Evolutionary conservation across 345 rosid species (phyloP).

Genomic region (Xanthoceras sorbifolium): DNA sequence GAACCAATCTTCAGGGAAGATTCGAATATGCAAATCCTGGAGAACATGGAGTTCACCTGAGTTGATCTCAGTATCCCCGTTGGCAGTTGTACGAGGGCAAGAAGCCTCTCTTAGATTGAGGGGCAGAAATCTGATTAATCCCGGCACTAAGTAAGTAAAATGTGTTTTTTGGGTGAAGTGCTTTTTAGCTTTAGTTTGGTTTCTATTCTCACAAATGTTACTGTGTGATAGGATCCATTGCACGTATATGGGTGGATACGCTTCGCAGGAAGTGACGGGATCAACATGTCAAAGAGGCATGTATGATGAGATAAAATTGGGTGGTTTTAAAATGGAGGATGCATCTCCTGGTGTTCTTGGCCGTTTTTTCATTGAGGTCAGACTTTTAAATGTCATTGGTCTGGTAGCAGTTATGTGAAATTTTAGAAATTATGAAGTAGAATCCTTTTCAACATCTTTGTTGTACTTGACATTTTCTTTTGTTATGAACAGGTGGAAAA

Average conservation of each 20-base stretch:
- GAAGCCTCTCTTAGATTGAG: slow-evolving; percentile 61
- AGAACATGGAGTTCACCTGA: slow-evolving; percentile 76
- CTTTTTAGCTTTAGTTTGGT: slow-evolving; percentile 1
- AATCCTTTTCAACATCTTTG: slow-evolving; percentile 3
- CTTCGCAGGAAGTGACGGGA: slow-evolving; percentile 47
- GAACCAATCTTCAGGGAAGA: slow-evolving; percentile 52
- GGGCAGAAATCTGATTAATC: slow-evolving; percentile 71
- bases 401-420: background rate
- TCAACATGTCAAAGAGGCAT: slow-evolving; percentile 33
- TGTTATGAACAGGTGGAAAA: slow-evolving; percentile 68
- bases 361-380: slow-evolving; percentile 91
- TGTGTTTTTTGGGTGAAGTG: slow-evolving; percentile 4
- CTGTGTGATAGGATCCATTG: slow-evolving; percentile 59
- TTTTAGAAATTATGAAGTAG: background rate
- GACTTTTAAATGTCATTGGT: slow-evolving; percentile 16
- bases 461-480: slow-evolving; percentile 17
- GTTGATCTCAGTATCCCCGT: slow-evolving; percentile 75
- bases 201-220: slow-evolving; percentile 12
- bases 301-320: slow-evolving; percentile 58
- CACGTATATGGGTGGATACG: slow-evolving; percentile 63
- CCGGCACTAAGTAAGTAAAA: slow-evolving; percentile 66
- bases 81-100: slow-evolving; percentile 77
- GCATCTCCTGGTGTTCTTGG: slow-evolving; percentile 45
- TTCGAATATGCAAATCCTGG: slow-evolving; percentile 76
- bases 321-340: slow-evolving; percentile 49